phyloP scores from a whole-genome alignment of 495 filamentous ascomycete species.

The Aspergillus taichungensis region DNA sequence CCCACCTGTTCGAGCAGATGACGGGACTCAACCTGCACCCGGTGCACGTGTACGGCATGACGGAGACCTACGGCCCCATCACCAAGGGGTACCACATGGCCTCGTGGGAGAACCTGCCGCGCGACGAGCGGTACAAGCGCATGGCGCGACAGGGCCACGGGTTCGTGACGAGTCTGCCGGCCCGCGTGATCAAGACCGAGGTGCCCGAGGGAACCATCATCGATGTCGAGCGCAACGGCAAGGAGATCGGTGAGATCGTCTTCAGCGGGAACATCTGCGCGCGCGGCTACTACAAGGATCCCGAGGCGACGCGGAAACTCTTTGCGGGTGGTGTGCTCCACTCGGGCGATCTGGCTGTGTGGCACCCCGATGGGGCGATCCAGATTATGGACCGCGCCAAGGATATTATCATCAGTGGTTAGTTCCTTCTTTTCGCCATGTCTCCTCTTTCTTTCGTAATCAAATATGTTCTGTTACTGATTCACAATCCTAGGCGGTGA shows the following conservation, averaged over 20 bases:
- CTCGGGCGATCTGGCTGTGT: constrained; percentile 86
- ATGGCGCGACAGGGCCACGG: constrained; percentile 96
- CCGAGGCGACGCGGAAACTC: constrained; percentile 75
- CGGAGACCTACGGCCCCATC: constrained; percentile 93
- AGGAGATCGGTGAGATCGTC: constrained; percentile 89
- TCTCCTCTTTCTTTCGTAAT: not conserved
- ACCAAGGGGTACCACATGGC: constrained; percentile 87
- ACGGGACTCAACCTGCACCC: constrained; percentile 75
- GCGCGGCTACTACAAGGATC: constrained; percentile 86
- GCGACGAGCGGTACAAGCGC: constrained; percentile 64
- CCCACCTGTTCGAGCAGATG: constrained; percentile 90
- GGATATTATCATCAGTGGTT: constrained; percentile 97
- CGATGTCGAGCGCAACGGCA: constrained; percentile 72
- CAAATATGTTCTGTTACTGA: constrained; percentile 2
- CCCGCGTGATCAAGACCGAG: constrained; percentile 73
- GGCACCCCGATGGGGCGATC: constrained; percentile 78
- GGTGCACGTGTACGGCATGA: constrained; percentile 92
- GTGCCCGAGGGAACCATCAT: constrained; percentile 55
- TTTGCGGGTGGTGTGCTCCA: constrained; percentile 83
- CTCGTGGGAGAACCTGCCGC: constrained; percentile 62
- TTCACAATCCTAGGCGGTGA: constrained; percentile 60
- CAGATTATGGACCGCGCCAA: constrained; percentile 93
- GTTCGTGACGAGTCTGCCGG: constrained; percentile 74
- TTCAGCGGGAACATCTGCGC: constrained; percentile 89
- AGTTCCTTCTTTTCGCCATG: constrained; percentile 11